Conservation (phyloP, 768 basidiomycete species). For the Collybia mongolica region DNA sequence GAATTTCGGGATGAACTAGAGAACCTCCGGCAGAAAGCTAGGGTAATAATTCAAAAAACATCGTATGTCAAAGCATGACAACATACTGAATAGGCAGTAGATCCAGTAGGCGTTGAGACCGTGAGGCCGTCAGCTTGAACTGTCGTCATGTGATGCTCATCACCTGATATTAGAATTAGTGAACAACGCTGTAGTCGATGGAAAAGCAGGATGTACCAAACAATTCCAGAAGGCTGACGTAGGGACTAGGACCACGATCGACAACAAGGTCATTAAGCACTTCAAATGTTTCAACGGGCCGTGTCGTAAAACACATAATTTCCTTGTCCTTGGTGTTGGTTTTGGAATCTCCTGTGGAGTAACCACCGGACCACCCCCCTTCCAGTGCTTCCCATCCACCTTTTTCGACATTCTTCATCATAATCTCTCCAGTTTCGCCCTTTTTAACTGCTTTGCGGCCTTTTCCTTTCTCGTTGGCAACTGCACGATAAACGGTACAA, state of each 20-base stretch:
- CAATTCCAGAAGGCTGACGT: slow-evolving; percentile 91
- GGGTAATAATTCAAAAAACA: slow-evolving; percentile 4
- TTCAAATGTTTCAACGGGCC: slow-evolving; percentile 95
- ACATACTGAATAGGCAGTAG: slow-evolving; percentile 94
- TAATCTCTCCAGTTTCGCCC: slow-evolving; percentile 91
- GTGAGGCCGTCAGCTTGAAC: slow-evolving; percentile 97
- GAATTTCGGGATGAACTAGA: slow-evolving; percentile 96
- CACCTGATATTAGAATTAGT: slow-evolving; percentile 52
- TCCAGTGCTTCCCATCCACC: slow-evolving; percentile 97
- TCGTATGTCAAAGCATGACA: slow-evolving; percentile 4
- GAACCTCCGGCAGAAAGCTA: slow-evolving; percentile 96
- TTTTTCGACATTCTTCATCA: slow-evolving; percentile 91
- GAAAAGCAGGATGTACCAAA: slow-evolving; percentile 66
- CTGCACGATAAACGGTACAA: slow-evolving; percentile 95
- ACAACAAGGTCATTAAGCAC: slow-evolving; percentile 96
- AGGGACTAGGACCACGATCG: slow-evolving; percentile 96
- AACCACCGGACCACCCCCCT: slow-evolving; percentile 58
- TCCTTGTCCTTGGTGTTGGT: slow-evolving; percentile 80
- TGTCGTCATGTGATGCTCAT: slow-evolving; percentile 99
- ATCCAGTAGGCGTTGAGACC: slow-evolving; percentile 96
- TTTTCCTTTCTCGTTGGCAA: slow-evolving; percentile 68
- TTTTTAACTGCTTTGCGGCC: slow-evolving; percentile 85
- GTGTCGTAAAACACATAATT: slow-evolving; percentile 96
- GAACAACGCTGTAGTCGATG: neutral
- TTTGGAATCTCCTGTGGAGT: slow-evolving; percentile 40